phyloP scores from a whole-genome alignment of 1,284 basidiomycete species.

The Peniophora sp. region DNA sequence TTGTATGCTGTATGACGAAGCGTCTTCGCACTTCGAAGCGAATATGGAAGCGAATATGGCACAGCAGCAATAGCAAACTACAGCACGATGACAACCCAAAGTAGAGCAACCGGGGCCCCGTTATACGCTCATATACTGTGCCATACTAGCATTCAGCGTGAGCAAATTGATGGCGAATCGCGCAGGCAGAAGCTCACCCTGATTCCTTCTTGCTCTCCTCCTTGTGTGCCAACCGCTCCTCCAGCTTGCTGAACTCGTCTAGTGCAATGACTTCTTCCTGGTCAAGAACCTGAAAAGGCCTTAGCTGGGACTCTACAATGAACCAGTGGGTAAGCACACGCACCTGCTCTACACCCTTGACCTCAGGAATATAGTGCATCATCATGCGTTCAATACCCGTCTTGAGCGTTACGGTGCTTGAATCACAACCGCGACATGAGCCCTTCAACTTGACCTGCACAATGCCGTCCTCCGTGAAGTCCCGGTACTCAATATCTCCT shows the following conservation, averaged over 20 bases:
- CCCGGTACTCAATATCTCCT: slow-evolving; percentile 82
- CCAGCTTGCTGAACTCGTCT: slow-evolving; percentile 90
- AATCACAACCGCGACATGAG: slow-evolving; percentile 91
- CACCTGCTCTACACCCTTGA: slow-evolving; percentile 94
- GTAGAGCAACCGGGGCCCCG: too few relatives aligned
- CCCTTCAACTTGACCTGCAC: slow-evolving; percentile 87
- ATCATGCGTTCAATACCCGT: slow-evolving; percentile 96
- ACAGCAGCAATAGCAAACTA: too few relatives aligned
- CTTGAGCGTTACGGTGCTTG: slow-evolving; percentile 92
- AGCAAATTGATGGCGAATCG: slow-evolving; percentile 5
- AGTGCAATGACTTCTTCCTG: slow-evolving; percentile 85
- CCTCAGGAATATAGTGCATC: slow-evolving; percentile 98
- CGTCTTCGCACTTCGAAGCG: too few relatives aligned
- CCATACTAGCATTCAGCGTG: slow-evolving; percentile 41
- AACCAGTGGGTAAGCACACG: slow-evolving; percentile 19
- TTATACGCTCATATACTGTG: slow-evolving; percentile 61
- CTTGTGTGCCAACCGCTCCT: slow-evolving; percentile 60
- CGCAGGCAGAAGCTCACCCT: slow-evolving; percentile 25
- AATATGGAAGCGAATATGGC: too few relatives aligned
- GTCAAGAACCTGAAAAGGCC: slow-evolving; percentile 63
- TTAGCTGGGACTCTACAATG: slow-evolving; percentile 4
- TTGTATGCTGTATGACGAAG: too few relatives aligned
- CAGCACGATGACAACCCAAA: too few relatives aligned
- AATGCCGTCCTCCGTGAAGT: slow-evolving; percentile 57
- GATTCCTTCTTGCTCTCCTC: slow-evolving; percentile 30